Base-by-base conservation (phyloP, 352 stramenopile genomes). In the Phytophthora meadii region DNA sequence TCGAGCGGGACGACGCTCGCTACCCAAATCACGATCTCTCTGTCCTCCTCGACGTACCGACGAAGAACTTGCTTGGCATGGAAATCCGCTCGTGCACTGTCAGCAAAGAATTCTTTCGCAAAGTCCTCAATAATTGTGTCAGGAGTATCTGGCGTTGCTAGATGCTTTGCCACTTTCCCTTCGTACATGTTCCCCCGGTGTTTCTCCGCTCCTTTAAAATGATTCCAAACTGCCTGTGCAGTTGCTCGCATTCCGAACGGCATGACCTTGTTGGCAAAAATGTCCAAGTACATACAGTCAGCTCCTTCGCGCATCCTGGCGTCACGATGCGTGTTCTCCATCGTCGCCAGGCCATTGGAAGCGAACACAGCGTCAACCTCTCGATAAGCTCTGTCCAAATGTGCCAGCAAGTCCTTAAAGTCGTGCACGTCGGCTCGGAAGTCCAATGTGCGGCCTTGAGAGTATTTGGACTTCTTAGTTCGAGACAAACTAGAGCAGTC, bases 81-180 rank as follows among this genome's bases (percentile, higher is more conserved):
- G 42, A 84, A 79, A 55, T 82, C 66, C 3, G 74, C 74, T n/a
- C 70, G 70, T 46, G 71, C 70, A 55, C 50, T 77, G 51, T 78
- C 67, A 12, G 66, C 76, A 14, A 67, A 71, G 15, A 74, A 68
- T 37, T 80, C 76, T 22, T 81, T 70, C 1, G 62, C 66, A 59
- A 78, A 84, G 37, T 69, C 65, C 40, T 84, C 72, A 24, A 84
- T 75, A 22, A 79, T 68, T 40, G 72, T 84, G 32, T 79, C 72
- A 6, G 61, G 63, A 17, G 68, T 67, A 48, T 84, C 70, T 10
- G 60, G 63, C 12, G 63, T 65, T 14, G 67, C 72, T 49, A 79
- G 68, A 32, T 76, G 67, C 76, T 84, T 77, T 27, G 73, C 70
- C n/a, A 81, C 56, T 39, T 78, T 78, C 47, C 69, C 69, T 61